Base-by-base conservation (phyloP, 1,139 yeast genomes). In the Hyphopichia wangnamkhiaoensis region DNA sequence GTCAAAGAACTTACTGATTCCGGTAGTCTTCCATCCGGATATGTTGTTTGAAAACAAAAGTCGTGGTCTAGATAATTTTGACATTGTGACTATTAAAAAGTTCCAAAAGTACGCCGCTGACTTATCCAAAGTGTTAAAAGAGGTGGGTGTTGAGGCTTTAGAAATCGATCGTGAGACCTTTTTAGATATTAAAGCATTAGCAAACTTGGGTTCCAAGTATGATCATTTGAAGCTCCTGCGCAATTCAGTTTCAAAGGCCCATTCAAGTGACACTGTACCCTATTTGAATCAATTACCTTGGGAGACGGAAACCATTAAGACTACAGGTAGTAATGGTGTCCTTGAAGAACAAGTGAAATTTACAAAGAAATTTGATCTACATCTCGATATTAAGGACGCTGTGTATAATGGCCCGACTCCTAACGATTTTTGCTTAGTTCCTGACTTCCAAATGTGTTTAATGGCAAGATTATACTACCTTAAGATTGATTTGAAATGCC, bases 371-470 rank as follows among this genome's bases (percentile, higher is more conserved):
- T 49, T 62, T 41, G 48, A 46, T 17, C 42, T 62, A 5, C 50
- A 45, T 16, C 44, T 62, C 3, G 64, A 63, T 36, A 43, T 59
- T 25, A 41, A 44, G 14, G 50, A 53, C 19, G 52, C 54, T 3
- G 39, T 43, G 10, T 31, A 40, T 6, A 41, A 29, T 19, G 34
- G 18, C 3, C 5, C 31, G 2, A 18, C 16, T 4, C 38, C 47
- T 23, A 43, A 48, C 15, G 60, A 60, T n/a, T 61, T 64, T 37
- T 61, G 66, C 33, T 50, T 70, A 17, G 56, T 67, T 4, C 76
- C 76, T 0, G 71, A 64, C 35, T 70, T 69, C 47, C 75, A 70
- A 48, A 45, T 50, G 8, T 69, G 75, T 44, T 53, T 59, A 26
- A 39, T 66, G 43, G 58, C 71, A 2, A 48, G 76, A 33, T 33